These are phyloP conservation scores for Neophaeococcomyces mojaviensis DNA, from an alignment of 2,329 filamentous ascomycete species.

Conservation along the genomic window DNA sequence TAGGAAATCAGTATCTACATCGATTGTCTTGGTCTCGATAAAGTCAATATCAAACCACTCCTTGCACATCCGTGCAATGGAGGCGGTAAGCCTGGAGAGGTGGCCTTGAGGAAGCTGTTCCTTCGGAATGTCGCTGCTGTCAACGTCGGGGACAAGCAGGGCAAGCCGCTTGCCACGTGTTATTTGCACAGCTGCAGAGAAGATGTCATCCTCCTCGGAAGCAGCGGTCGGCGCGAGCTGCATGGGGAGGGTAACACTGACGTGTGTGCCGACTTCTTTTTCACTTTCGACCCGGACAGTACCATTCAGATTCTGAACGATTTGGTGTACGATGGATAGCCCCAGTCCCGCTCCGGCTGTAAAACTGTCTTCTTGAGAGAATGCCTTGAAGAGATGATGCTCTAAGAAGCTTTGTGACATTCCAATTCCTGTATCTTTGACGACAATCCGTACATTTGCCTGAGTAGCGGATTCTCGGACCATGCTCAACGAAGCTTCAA, in stretches of 20 bases:
- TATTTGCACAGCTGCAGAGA: neutral
- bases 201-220: neutral
- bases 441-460: constrained; percentile 19
- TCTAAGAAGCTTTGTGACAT: constrained; percentile 24
- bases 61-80: constrained; percentile 7
- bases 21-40: constrained; percentile 4
- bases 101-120: neutral
- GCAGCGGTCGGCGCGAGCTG: neutral
- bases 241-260: constrained; percentile 10
- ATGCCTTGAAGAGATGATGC: constrained; percentile 45
- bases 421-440: constrained; percentile 27
- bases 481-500: constrained; percentile 31
- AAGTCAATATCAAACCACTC: constrained; percentile 4
- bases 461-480: constrained; percentile 16
- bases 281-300: constrained; percentile 25
- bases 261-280: constrained; percentile 23
- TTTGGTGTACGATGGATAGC: constrained; percentile 47
- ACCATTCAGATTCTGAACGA: constrained; percentile 25
- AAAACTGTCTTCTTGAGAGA: constrained; percentile 52
- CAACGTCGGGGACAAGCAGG: constrained; percentile 3
- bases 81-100: constrained; percentile 4
- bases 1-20: constrained; percentile 16
- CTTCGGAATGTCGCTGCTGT: neutral
- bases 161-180: constrained; percentile 5
- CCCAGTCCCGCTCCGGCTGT: constrained; percentile 53